Conservation (phyloP, 768 basidiomycete species). For the Lactarius psammicola region DNA sequence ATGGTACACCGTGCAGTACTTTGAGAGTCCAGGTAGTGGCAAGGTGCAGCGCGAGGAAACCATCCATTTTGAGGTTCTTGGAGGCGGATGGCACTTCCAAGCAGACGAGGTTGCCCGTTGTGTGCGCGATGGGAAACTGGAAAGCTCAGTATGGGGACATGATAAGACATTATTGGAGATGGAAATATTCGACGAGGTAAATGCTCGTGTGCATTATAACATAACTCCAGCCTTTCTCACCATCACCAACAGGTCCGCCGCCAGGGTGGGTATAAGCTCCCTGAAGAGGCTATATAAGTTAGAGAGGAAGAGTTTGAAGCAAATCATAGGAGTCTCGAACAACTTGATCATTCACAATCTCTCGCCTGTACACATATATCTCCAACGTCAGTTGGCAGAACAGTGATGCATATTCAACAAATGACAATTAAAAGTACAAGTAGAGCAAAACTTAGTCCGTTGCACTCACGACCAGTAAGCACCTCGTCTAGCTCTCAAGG, state of each 20-base stretch:
- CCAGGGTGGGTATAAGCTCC: constrained; percentile 64
- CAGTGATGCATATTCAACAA: constrained; percentile 17
- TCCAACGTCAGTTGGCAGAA: constrained; percentile 1
- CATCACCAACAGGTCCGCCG: constrained; percentile 49
- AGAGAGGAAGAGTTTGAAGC: not conserved
- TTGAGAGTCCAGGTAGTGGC: constrained; percentile 46
- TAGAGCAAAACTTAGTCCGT: constrained; percentile 15
- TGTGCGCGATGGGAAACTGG: constrained; percentile 65
- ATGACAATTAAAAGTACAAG: constrained; percentile 23
- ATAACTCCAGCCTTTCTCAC: not conserved
- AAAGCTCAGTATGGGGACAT: constrained; percentile 74
- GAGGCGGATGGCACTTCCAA: constrained; percentile 73
- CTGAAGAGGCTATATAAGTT: constrained; percentile 45
- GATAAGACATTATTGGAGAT: constrained; percentile 80
- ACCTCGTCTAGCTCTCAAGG: constrained; percentile 1
- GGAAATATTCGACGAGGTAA: constrained; percentile 82
- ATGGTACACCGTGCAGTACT: constrained; percentile 63
- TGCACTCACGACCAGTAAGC: constrained; percentile 8
- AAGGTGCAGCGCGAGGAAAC: constrained; percentile 56
- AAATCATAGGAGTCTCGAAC: not conserved
- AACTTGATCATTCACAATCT: not conserved
- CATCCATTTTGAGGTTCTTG: constrained; percentile 38
- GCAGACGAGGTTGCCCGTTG: constrained; percentile 89
- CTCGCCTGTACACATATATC: constrained; percentile 1
- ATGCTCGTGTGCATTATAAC: constrained; percentile 14